A percentile compares a stretch with the other conserved stretches of the same genome.
Evolutionary conservation across 148 eudicot genomes (phyloP).

Genomic region (Vaccinium darrowii): DNA sequence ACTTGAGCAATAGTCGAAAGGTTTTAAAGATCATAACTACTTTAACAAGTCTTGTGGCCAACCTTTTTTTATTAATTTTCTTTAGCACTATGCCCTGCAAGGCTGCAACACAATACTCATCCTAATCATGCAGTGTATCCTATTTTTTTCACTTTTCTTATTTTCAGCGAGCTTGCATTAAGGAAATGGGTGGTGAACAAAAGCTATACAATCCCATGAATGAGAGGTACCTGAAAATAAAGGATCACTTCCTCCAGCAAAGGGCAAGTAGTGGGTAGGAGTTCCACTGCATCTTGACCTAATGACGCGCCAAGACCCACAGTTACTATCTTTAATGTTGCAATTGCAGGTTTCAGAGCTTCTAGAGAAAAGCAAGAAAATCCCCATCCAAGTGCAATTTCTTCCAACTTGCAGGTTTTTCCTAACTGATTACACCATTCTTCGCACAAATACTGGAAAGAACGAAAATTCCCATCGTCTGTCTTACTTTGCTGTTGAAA

Average conservation of each 20-base stretch:
- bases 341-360: slow-evolving; percentile 50
- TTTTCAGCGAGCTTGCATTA: background rate
- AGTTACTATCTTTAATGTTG: slow-evolving; percentile 42
- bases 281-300: slow-evolving; percentile 61
- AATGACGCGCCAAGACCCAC: slow-evolving; percentile 87
- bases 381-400: slow-evolving; percentile 83
- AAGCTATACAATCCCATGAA: background rate
- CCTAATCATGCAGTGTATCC: background rate
- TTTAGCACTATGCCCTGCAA: background rate
- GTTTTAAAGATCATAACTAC: background rate
- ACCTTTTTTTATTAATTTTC: background rate
- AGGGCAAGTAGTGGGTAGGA: slow-evolving; percentile 55
- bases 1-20: background rate
- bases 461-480: slow-evolving; percentile 20
- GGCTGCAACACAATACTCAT: background rate
- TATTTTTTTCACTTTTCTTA: background rate
- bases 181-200: background rate
- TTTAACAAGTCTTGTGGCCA: background rate
- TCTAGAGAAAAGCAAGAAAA: slow-evolving; percentile 53
- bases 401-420: slow-evolving; percentile 61
- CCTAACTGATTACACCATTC: slow-evolving; percentile 45
- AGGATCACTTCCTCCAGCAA: slow-evolving; percentile 64
- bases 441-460: slow-evolving; percentile 20
- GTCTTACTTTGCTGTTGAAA: slow-evolving; percentile 22
- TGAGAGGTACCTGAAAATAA: slow-evolving; percentile 69